Percentiles rank a stretch among this genome's conserved stretches.
Conservation (phyloP, 129 eudicot genomes). For the Helichrysum umbraculigerum region DNA sequence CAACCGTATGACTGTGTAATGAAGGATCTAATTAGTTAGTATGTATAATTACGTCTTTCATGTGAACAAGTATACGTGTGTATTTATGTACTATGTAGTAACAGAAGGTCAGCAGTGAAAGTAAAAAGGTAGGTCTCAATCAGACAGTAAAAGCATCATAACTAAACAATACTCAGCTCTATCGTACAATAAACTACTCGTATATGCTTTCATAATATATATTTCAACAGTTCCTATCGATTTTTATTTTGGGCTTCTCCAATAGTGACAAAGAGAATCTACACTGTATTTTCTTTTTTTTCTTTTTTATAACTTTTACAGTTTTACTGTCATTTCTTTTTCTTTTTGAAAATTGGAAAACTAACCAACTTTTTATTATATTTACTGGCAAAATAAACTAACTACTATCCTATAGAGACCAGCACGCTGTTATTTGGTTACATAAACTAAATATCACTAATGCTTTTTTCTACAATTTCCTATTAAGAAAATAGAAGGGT, state of each 20-base stretch:
- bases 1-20: too few species aligned
- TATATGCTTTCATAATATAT: constrained; percentile 1
- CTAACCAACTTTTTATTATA: neutral
- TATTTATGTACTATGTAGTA: neutral
- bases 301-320: constrained; percentile 4
- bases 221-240: neutral
- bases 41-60: neutral
- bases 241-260: neutral
- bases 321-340: constrained; percentile 31
- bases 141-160: constrained; percentile 26
- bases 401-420: neutral
- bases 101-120: constrained; percentile 17
- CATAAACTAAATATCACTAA: too few species aligned
- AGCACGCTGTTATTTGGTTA: too few species aligned
- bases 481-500: too few species aligned
- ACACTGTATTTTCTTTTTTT: neutral
- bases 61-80: neutral
- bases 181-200: neutral
- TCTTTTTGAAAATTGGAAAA: neutral
- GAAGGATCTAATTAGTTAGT: neutral
- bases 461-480: too few species aligned
- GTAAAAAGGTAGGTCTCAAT: constrained; percentile 18
- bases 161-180: neutral
- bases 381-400: neutral
- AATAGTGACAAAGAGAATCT: constrained; percentile 28